Base-by-base conservation (phyloP, 2,329 filamentous ascomycete species). In the Delphinella strobiligena region DNA sequence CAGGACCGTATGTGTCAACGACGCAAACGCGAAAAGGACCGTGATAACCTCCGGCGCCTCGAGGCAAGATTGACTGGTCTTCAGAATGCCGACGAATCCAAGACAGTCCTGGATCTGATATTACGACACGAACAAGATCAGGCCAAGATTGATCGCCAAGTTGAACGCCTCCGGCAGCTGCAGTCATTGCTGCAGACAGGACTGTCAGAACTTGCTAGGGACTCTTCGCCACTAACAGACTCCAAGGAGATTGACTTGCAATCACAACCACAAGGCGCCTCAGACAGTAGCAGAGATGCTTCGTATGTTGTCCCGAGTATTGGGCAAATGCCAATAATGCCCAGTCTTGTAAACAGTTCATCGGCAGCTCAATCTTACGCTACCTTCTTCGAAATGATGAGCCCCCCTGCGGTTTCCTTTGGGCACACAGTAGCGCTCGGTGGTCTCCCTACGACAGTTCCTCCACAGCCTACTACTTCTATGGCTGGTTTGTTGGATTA, bases 11-110 rank as follows among this genome's bases (percentile, higher is more conserved):
- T 41, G 12, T 41, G 39, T 33, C 39, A 41, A 8, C 34, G 39
- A 15, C 34, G 39, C 12, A 41, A 41, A 34, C 27, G 39, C 36
- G 39, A 41, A 37, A 41, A 41, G 34, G 39, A 41, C 39, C 39
- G 39, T 34, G 39, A 41, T 4, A 41, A 41, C 16, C 34, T 41
- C 14, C 39, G 39, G 29, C 39, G 39, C 24, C 39, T 41, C 34
- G 39, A 41, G 34, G 39, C 39, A 24, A 33, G 39, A 41, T 19
- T 41, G 12, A 41, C 36, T 19, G 39, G 39, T 33, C n/a, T 41
- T 12, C 39, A 41, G 17, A 41, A 41, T 16, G 27, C 34, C 5
- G 34, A 41, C 19, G 39, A 41, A 24, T 34, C 39, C 14, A 41
- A 41, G 22, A 34, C 36, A 11, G 34, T 41, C 4, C 39, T 41